Conservation (phyloP, 2,329 filamentous ascomycete genomes). For the Stagonosporopsis cucurbitacearum region DNA sequence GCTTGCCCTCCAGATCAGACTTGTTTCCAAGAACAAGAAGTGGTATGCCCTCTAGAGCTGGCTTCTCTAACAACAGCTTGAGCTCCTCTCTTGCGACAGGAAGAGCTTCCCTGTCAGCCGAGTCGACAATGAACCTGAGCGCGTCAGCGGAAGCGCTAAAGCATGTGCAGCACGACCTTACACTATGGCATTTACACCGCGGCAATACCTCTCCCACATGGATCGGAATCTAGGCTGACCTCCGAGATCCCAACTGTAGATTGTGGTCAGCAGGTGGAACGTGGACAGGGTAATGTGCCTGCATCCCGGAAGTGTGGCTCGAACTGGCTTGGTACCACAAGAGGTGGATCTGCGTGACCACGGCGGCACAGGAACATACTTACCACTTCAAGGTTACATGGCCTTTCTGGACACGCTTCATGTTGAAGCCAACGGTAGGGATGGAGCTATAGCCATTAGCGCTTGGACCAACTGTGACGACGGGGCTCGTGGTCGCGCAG, state of each 20-base stretch:
- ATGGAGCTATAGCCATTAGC: constrained; percentile 76
- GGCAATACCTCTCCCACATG: constrained; percentile 99
- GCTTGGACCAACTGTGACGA: constrained; percentile 35
- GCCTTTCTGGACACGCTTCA: constrained; percentile 96
- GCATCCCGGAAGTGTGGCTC: constrained; percentile 40
- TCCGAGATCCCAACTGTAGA: constrained; percentile 85
- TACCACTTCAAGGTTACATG: constrained; percentile 97
- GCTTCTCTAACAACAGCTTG: constrained; percentile 84
- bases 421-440: constrained; percentile 98
- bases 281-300: constrained; percentile 37
- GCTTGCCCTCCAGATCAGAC: constrained; percentile 88
- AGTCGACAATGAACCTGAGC: constrained; percentile 88
- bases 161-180: constrained; percentile 50
- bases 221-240: constrained; percentile 95
- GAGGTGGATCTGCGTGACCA: constrained; percentile 47
- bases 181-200: constrained; percentile 96
- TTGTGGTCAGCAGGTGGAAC: constrained; percentile 47
- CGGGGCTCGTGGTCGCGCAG: constrained; percentile 39
- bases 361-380: constrained; percentile 44
- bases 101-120: constrained; percentile 81
- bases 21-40: constrained; percentile 96
- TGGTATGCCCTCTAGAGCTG: constrained; percentile 85
- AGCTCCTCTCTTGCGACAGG: constrained; percentile 90
- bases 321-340: constrained; percentile 45
- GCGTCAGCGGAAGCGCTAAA: constrained; percentile 34